Evolutionary conservation across 163 green algal species (phyloP).

Genomic region (Volvox carteri): DNA sequence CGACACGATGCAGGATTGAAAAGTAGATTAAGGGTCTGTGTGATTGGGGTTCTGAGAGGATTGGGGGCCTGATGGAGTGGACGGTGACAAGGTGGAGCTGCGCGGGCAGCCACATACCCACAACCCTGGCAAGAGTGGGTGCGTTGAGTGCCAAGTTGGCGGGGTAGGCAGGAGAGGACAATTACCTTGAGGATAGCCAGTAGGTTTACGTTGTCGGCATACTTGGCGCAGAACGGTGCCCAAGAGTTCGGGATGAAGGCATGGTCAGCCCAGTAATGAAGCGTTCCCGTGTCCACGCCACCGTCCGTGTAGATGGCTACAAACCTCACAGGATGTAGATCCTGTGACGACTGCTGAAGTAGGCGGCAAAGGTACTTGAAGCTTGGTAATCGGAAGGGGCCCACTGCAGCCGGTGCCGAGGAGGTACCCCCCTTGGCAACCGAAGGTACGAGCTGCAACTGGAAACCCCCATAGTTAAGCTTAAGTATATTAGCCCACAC

Average conservation of each 20-base stretch:
- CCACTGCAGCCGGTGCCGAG: not conserved
- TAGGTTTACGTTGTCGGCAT: conserved; percentile 5
- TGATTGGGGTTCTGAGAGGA: too few species aligned
- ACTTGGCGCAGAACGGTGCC: conserved; percentile 32
- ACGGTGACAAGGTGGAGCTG: too few species aligned
- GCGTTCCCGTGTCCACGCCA: not conserved
- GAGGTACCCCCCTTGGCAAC: not conserved
- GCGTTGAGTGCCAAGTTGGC: too few species aligned
- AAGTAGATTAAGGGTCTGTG: too few species aligned
- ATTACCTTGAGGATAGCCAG: conserved; percentile 42
- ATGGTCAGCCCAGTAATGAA: conserved; percentile 46
- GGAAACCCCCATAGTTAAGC: conserved; percentile 12
- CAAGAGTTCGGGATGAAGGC: conserved; percentile 35
- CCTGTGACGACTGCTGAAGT: not conserved
- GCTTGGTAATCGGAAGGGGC: not conserved
- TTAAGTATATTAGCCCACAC: not conserved
- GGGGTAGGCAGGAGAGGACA: too few species aligned
- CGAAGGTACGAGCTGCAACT: not conserved
- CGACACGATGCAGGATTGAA: too few species aligned
- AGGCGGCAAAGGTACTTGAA: not conserved
- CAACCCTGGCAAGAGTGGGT: too few species aligned
- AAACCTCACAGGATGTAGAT: conserved; percentile 29
- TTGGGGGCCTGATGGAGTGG: too few species aligned
- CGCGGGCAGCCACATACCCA: too few species aligned
- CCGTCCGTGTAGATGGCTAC: conserved; percentile 28